phyloP scores from a whole-genome alignment of 768 basidiomycete genomes.

The Hysterangium stoloniferum region DNA sequence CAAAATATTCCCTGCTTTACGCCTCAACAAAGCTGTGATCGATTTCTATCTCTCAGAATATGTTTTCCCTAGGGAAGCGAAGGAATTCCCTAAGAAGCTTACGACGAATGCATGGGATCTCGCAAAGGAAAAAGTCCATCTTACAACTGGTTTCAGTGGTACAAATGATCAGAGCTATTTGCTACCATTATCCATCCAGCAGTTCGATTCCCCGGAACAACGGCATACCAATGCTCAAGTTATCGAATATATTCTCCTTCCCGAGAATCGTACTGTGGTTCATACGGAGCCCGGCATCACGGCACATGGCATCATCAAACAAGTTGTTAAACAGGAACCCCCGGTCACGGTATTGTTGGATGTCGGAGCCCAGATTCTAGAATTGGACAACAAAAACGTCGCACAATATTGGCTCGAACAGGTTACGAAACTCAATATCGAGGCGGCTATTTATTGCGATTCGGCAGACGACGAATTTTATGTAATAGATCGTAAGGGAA shows the following conservation, averaged over 20 bases:
- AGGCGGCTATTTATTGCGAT: conserved; percentile 39
- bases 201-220: conserved; percentile 32
- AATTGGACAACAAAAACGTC: conserved; percentile 36
- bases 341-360: conserved; percentile 43
- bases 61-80: conserved; percentile 45
- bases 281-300: neutral
- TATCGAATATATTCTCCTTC: conserved; percentile 17
- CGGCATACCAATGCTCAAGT: conserved; percentile 39
- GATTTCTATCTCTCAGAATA: conserved; percentile 39
- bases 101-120: conserved; percentile 48
- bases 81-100: conserved; percentile 41
- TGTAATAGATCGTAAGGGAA: conserved; percentile 31
- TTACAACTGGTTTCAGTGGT: conserved; percentile 47
- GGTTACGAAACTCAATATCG: conserved; percentile 17
- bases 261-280: conserved; percentile 18
- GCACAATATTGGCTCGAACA: conserved; percentile 33
- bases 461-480: conserved; percentile 26
- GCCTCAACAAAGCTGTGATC: conserved; percentile 29
- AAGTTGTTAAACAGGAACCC: conserved; percentile 29
- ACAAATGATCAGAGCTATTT: conserved; percentile 40
- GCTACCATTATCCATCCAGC: conserved; percentile 29
- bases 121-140: conserved; percentile 28
- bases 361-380: conserved; percentile 51
- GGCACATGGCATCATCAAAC: conserved; percentile 21
- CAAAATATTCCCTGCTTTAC: conserved; percentile 29